These are phyloP conservation scores for Diplodia corticola DNA, from an alignment of 2,329 filamentous ascomycete genomes.

Conservation along the genomic window DNA sequence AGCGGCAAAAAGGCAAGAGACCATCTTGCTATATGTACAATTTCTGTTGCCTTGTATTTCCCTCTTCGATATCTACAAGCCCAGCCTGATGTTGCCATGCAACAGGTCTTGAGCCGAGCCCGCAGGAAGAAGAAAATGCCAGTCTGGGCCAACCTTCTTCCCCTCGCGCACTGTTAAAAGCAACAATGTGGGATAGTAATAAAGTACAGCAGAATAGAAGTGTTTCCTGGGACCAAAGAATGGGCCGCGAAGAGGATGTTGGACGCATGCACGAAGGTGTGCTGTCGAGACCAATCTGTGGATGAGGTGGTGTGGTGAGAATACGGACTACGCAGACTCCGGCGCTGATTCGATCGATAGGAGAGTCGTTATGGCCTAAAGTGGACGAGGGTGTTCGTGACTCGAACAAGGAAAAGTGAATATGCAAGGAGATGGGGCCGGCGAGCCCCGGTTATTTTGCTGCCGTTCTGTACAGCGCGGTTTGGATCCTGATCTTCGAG, in stretches of 20 bases:
- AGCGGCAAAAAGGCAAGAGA: neutral
- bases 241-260: neutral
- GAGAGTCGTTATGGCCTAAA: slow-evolving; percentile 14
- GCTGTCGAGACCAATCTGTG: slow-evolving; percentile 5
- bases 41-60: slow-evolving; percentile 6
- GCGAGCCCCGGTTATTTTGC: slow-evolving; percentile 1
- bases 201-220: slow-evolving; percentile 19
- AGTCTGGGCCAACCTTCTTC: slow-evolving; percentile 9
- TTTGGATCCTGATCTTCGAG: neutral
- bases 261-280: neutral
- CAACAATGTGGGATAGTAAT: slow-evolving; percentile 16
- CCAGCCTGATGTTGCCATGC: neutral
- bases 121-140: slow-evolving; percentile 3
- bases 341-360: slow-evolving; percentile 16
- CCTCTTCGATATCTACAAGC: slow-evolving; percentile 1
- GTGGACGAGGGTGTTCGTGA: slow-evolving; percentile 4
- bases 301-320: neutral
- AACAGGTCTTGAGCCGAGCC: neutral
- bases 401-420: neutral
- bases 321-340: slow-evolving; percentile 18
- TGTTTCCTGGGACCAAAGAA: slow-evolving; percentile 5
- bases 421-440: slow-evolving; percentile 16
- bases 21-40: slow-evolving; percentile 16
- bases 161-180: neutral
- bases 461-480: slow-evolving; percentile 20